Evolutionary conservation across 257 asterid genomes (phyloP).

Genomic region (Catharanthus roseus): DNA sequence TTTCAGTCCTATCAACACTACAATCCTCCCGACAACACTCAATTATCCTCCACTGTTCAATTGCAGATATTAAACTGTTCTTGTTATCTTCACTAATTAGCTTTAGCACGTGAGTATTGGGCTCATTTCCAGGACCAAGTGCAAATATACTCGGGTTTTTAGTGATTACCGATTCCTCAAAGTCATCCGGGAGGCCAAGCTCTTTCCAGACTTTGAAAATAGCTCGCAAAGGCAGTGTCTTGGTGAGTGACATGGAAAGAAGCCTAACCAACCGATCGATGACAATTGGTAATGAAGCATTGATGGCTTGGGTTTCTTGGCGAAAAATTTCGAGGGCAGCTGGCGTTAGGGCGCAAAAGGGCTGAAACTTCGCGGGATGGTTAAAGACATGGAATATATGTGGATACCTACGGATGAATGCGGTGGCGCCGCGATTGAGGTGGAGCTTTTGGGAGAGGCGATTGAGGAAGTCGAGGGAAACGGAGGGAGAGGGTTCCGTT

Average conservation of each 20-base stretch:
- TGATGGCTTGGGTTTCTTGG: constrained; percentile 47
- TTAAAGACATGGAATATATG: constrained; percentile 69
- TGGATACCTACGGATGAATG: constrained; percentile 76
- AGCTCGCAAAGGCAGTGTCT: constrained; percentile 66
- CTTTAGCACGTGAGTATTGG: constrained; percentile 58
- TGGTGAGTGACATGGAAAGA: constrained; percentile 63
- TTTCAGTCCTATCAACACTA: constrained; percentile 44
- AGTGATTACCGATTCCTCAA: constrained; percentile 64
- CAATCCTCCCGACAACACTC: constrained; percentile 70
- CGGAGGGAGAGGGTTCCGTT: constrained; percentile 39
- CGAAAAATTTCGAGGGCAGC: constrained; percentile 39
- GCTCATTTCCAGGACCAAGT: constrained; percentile 60
- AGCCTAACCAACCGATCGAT: constrained; percentile 52
- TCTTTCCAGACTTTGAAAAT: constrained; percentile 80
- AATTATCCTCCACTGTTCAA: constrained; percentile 68
- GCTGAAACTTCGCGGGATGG: constrained; percentile 51
- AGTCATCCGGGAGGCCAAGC: constrained; percentile 82
- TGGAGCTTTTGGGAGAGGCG: constrained; percentile 80
- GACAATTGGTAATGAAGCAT: constrained; percentile 41
- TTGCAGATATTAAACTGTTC: constrained; percentile 49
- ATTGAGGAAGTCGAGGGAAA: constrained; percentile 71
- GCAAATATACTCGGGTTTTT: constrained; percentile 48
- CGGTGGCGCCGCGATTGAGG: constrained; percentile 75
- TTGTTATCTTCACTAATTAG: constrained; percentile 37
- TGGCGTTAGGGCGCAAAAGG: constrained; percentile 55